A percentile compares a stretch with the other conserved stretches of the same genome.
phyloP scores from a whole-genome alignment of 2,329 filamentous ascomycete species.

The Penicillium griseofulvum region DNA sequence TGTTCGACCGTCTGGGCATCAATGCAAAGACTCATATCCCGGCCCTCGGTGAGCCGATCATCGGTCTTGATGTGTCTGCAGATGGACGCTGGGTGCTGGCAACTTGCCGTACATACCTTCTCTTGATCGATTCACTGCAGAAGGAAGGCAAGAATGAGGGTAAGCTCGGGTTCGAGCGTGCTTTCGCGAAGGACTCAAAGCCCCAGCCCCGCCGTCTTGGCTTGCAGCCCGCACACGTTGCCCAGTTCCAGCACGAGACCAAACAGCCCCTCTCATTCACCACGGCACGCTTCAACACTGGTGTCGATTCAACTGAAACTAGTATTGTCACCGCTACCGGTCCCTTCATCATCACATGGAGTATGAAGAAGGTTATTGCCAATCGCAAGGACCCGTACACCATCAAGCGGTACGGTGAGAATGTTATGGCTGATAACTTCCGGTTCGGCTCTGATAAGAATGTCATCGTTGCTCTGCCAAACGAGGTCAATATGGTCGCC shows the following conservation, averaged over 20 bases:
- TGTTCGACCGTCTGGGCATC: conserved; percentile 94
- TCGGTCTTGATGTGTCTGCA: conserved; percentile 90
- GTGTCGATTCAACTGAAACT: conserved; percentile 75
- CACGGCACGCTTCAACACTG: conserved; percentile 88
- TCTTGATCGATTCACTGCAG: conserved; percentile 88
- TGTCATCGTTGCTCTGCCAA: conserved; percentile 92
- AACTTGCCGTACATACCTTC: conserved; percentile 89
- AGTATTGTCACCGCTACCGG: conserved; percentile 96
- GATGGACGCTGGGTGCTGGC: conserved; percentile 94
- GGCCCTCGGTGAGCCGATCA: conserved; percentile 89
- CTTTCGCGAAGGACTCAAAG: conserved; percentile 89
- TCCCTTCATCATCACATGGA: conserved; percentile 96
- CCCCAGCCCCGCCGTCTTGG: conserved; percentile 88
- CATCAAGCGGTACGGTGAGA: conserved; percentile 93
- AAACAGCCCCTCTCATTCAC: conserved; percentile 84
- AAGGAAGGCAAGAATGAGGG: conserved; percentile 94
- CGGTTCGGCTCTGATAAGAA: conserved; percentile 97
- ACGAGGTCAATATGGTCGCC: conserved; percentile 97
- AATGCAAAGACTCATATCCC: conserved; percentile 97
- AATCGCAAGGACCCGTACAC: conserved; percentile 85
- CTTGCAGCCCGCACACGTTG: conserved; percentile 86
- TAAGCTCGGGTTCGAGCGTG: conserved; percentile 94
- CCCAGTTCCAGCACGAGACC: conserved; percentile 96
- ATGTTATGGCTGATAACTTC: conserved; percentile 98
- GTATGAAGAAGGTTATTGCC: conserved; percentile 79